Evolutionary conservation across 1,139 yeast species (phyloP), one percentile per base, ranked within the genome.

Genomic region (Diutina pseudorugosa): DNA sequence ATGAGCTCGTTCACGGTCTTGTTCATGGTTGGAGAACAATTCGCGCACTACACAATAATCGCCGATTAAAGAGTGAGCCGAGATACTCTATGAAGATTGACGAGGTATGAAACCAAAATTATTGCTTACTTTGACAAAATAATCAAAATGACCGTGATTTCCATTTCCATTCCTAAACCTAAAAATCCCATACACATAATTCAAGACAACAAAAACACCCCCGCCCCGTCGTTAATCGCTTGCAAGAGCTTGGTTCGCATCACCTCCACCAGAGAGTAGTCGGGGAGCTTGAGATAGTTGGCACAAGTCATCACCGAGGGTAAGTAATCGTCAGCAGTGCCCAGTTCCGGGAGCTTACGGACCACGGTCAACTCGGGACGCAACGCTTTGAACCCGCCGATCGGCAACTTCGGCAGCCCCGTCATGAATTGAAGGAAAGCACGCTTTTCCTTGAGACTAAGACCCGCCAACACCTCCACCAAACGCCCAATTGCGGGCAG

Each of bases 231-330:
- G 23, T 72, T 72, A 60, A 90, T 80, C 0, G 98, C 97, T 55
- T 80, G 85, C 23, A 69, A 56, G 12, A 93, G 66, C 54, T 84
- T 74, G 44, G 72, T 63, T 54, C 66, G 71, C 82, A 93, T 76
- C 1, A 87, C 67, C 33, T 73, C 81, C 56, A 74, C 75, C 30
- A 79, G 71, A 1, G 89, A 77, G 63, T 93, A 93, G 56, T 85
- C 80, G 2, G 98, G 98, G 30, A 93, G 70, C 65, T 93, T 93
- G 58, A 93, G 75, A 63, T 93, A 93, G 65, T 93, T 93, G 5
- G 95, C 98, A 71, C 98, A 93, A 0, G 98, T 93, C 98, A 93
- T 93, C 3, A 93, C 98, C 68, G 96, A 89, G 1, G 98, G 98
- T 55, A 93, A 72, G 61, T 85, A 90, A 57, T 84, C 91, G 65